phyloP scores from a whole-genome alignment of 23 red algal genomes.

The Cyanidium caldarium region DNA sequence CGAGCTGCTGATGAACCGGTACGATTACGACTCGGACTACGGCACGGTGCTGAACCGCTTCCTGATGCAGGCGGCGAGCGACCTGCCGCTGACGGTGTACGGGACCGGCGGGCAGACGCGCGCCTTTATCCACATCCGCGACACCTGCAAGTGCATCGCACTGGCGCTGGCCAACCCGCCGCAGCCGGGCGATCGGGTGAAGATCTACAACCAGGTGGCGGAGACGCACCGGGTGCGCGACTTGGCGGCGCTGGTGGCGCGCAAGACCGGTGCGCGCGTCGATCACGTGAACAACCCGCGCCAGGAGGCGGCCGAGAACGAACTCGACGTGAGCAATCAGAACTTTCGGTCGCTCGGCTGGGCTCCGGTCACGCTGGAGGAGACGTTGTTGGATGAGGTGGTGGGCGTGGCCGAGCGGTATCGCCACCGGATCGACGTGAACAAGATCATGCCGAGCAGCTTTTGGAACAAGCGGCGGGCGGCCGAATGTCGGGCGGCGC shows the following conservation, averaged over 20 bases:
- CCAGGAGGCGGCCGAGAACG: slow-evolving; percentile 91
- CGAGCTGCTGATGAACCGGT: slow-evolving; percentile 93
- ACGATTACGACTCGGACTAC: slow-evolving; percentile 94
- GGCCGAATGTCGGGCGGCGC: slow-evolving; percentile 7
- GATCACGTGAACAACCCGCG: slow-evolving; percentile 74
- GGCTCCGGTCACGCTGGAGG: slow-evolving; percentile 53
- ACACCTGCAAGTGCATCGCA: slow-evolving; percentile 83
- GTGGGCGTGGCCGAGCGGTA: slow-evolving; percentile 73
- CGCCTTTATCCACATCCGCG: slow-evolving; percentile 96
- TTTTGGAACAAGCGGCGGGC: slow-evolving; percentile 77
- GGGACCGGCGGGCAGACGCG: slow-evolving; percentile 98
- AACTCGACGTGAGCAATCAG: slow-evolving; percentile 81
- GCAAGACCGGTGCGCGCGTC: slow-evolving; percentile 60
- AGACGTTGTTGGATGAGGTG: slow-evolving; percentile 87
- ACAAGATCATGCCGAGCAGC: slow-evolving; percentile 80
- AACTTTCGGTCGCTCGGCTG: slow-evolving; percentile 79
- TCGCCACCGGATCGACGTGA: slow-evolving; percentile 45
- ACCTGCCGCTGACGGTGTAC: slow-evolving; percentile 87
- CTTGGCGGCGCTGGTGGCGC: slow-evolving; percentile 57
- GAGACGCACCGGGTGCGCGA: slow-evolving; percentile 94
- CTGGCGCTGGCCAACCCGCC: slow-evolving; percentile 84
- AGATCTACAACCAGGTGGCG: slow-evolving; percentile 95
- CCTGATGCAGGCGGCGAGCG: slow-evolving; percentile 88
- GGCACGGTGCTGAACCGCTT: slow-evolving; percentile 97
- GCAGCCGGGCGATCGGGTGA: slow-evolving; percentile 49